These are phyloP conservation scores for Peronospora tabacina DNA, from an alignment of 352 stramenopile genomes.

Conservation along the genomic window DNA sequence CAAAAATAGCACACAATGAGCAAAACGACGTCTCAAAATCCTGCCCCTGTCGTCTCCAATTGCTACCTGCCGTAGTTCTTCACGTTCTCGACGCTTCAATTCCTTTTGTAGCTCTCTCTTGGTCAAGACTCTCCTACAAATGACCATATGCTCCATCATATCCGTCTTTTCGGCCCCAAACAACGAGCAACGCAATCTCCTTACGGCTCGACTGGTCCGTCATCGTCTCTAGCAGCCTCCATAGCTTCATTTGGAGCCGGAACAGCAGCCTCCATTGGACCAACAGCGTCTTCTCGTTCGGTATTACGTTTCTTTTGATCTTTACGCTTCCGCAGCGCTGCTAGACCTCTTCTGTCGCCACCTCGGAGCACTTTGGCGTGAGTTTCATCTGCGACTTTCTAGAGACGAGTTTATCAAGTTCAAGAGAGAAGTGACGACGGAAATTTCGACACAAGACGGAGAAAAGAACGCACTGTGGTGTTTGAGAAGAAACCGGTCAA, in stretches of 20 bases:
- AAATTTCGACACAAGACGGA: background rate
- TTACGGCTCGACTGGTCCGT: constrained; percentile 39
- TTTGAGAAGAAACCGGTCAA: constrained; percentile 54
- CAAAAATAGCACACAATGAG: background rate
- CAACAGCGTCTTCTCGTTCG: constrained; percentile 17
- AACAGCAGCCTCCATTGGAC: constrained; percentile 4
- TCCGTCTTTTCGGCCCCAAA: background rate
- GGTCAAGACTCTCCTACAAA: constrained; percentile 41
- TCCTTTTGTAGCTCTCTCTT: constrained; percentile 79
- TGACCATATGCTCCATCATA: background rate
- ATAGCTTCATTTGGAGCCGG: constrained; percentile 13
- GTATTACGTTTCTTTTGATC: constrained; percentile 42
- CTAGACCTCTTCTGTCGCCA: constrained; percentile 41
- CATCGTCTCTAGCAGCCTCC: constrained; percentile 10
- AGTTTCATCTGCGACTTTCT: constrained; percentile 34
- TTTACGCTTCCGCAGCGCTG: constrained; percentile 56
- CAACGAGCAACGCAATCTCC: constrained; percentile 2
- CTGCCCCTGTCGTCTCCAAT: background rate
- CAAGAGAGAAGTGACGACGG: background rate
- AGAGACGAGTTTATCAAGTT: background rate
- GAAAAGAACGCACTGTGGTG: constrained; percentile 22
- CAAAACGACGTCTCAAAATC: constrained; percentile 1
- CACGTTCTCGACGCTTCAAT: constrained; percentile 62
- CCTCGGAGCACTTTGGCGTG: constrained; percentile 30
- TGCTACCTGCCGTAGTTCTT: constrained; percentile 57